These are phyloP conservation scores for Arctium lappa DNA, from an alignment of 129 eudicot genomes.

Conservation along the genomic window DNA sequence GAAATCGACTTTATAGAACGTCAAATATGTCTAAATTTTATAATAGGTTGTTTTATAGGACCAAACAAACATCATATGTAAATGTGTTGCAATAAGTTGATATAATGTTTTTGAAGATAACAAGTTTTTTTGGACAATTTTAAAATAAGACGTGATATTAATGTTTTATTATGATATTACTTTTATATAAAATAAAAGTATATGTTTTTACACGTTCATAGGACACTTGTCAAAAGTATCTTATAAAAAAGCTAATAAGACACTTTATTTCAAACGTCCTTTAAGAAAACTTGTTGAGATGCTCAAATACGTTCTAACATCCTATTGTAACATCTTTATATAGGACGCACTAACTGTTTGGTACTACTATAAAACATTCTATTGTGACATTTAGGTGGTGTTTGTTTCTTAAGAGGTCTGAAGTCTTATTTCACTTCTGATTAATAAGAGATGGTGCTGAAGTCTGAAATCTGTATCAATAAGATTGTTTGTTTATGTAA, in stretches of 20 bases:
- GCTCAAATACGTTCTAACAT: background rate
- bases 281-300: background rate
- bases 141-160: background rate
- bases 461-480: no score
- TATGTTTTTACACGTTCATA: background rate
- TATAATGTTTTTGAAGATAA: background rate
- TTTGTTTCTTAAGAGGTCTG: no score
- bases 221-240: background rate
- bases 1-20: background rate
- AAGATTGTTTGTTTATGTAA: no score
- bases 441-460: no score
- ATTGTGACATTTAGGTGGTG: background rate
- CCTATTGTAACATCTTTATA: background rate
- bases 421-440: no score
- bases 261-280: background rate
- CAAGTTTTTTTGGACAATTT: background rate
- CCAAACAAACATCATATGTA: background rate
- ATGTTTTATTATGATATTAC: background rate
- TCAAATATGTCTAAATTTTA: background rate
- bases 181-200: no score
- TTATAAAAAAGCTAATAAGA: background rate
- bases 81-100: background rate
- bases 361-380: background rate
- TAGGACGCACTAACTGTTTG: no score
- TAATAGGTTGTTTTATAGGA: background rate